These are phyloP conservation scores for Alternaria sp. DNA, from an alignment of 2,329 filamentous ascomycete genomes.

Conservation along the genomic window DNA sequence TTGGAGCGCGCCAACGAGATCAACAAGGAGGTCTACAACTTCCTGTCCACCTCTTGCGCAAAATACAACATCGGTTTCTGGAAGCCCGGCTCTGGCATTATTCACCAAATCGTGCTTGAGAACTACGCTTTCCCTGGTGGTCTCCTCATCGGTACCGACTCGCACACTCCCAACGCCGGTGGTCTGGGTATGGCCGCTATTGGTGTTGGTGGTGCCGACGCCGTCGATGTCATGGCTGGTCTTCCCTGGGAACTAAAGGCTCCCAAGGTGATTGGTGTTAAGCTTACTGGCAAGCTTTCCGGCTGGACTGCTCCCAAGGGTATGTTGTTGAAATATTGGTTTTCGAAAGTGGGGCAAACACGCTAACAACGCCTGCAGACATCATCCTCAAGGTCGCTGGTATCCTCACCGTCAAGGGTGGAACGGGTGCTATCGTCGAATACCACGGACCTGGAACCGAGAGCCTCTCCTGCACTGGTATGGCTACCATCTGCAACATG, in stretches of 20 bases:
- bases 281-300: slow-evolving; percentile 85
- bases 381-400: slow-evolving; percentile 98
- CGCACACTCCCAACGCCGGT: slow-evolving; percentile 96
- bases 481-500: slow-evolving; percentile 74
- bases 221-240: slow-evolving; percentile 97
- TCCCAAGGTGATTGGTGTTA: slow-evolving; percentile 95
- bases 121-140: slow-evolving; percentile 99
- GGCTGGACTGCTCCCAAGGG: slow-evolving; percentile 96
- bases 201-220: slow-evolving; percentile 97
- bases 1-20: slow-evolving; percentile 86
- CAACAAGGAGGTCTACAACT: slow-evolving; percentile 99
- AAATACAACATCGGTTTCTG: slow-evolving; percentile 99
- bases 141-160: slow-evolving; percentile 97
- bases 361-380: slow-evolving; percentile 62
- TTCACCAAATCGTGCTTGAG: slow-evolving; percentile 97
- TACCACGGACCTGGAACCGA: slow-evolving; percentile 78
- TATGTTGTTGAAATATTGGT: slow-evolving; percentile 55
- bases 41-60: slow-evolving; percentile 89
- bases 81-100: slow-evolving; percentile 98
- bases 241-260: slow-evolving; percentile 98
- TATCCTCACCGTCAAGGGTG: slow-evolving; percentile 96
- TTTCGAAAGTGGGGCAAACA: slow-evolving; percentile 14
- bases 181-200: slow-evolving; percentile 95
- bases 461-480: slow-evolving; percentile 80
- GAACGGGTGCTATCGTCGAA: slow-evolving; percentile 89